phyloP scores from a whole-genome alignment of 345 rosid species.

The Aurinia saxatilis region DNA sequence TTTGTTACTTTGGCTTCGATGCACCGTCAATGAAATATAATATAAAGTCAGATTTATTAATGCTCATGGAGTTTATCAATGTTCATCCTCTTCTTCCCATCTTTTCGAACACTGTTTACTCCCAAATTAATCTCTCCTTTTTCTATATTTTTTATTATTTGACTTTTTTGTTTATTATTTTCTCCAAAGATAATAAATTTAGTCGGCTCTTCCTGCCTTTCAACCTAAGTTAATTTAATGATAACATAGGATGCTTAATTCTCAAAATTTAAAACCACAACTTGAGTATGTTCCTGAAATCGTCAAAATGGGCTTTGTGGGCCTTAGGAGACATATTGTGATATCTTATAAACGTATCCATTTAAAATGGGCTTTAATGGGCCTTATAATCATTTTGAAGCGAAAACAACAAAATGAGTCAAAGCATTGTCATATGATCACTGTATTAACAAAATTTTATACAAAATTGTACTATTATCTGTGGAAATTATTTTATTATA shows the following conservation, averaged over 20 bases:
- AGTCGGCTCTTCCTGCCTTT: slow-evolving; percentile 16
- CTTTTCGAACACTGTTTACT: slow-evolving; percentile 8
- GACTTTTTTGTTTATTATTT: not conserved
- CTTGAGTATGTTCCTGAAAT: not conserved
- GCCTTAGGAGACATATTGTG: not conserved
- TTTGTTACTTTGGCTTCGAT: slow-evolving; percentile 15
- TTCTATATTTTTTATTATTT: not conserved
- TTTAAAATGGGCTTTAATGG: not conserved
- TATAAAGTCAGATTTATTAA: slow-evolving; percentile 8
- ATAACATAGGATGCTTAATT: not conserved
- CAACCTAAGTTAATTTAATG: not conserved
- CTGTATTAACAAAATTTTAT: no score
- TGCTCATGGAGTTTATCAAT: slow-evolving; percentile 19
- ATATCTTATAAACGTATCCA: not conserved
- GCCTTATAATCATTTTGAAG: not conserved
- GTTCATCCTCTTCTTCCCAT: slow-evolving; percentile 37
- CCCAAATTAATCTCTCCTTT: slow-evolving; percentile 15
- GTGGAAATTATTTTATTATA: not conserved
- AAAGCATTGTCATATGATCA: no score
- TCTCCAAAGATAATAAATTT: not conserved
- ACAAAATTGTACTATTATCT: no score
- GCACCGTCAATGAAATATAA: slow-evolving; percentile 29
- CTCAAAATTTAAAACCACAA: not conserved
- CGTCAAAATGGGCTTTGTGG: not conserved
- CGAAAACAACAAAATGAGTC: not conserved